Evolutionary conservation across 345 rosid species (phyloP).

Genomic region (Populus nigra): DNA sequence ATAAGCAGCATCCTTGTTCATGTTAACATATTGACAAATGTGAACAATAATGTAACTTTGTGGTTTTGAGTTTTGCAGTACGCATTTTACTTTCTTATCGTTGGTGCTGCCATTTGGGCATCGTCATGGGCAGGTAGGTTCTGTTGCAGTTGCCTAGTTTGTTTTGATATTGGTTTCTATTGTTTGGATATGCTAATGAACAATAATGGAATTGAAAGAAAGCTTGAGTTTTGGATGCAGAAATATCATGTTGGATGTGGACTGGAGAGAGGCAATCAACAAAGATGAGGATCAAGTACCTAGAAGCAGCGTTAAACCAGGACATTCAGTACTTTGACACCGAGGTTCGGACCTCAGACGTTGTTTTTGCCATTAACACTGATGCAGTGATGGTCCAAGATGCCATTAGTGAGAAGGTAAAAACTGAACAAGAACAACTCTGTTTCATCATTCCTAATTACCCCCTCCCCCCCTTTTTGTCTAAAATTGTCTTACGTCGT

Average conservation of each 20-base stretch:
- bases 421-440: neutral
- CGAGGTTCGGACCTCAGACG: conserved; percentile 89
- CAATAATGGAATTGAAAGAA: neutral
- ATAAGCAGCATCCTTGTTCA: neutral
- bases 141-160: conserved; percentile 8
- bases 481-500: neutral
- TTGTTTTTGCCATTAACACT: conserved; percentile 81
- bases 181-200: neutral
- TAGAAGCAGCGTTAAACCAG: conserved; percentile 92
- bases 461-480: neutral
- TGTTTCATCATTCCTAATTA: conserved; percentile 5
- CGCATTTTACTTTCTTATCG: conserved; percentile 92
- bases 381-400: conserved; percentile 97
- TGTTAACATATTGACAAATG: neutral
- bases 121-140: conserved; percentile 96
- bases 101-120: conserved; percentile 99
- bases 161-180: neutral
- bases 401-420: conserved; percentile 97
- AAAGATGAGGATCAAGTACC: conserved; percentile 93
- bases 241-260: conserved; percentile 99
- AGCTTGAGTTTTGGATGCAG: conserved; percentile 38
- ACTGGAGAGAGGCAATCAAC: conserved; percentile 97
- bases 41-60: neutral
- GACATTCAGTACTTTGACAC: conserved; percentile 94
- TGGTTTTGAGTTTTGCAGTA: conserved; percentile 52